A percentile compares a stretch with the other conserved stretches of the same genome.
Evolutionary conservation across 2,329 filamentous ascomycete species (phyloP).

Genomic region (Penicillium sp.): DNA sequence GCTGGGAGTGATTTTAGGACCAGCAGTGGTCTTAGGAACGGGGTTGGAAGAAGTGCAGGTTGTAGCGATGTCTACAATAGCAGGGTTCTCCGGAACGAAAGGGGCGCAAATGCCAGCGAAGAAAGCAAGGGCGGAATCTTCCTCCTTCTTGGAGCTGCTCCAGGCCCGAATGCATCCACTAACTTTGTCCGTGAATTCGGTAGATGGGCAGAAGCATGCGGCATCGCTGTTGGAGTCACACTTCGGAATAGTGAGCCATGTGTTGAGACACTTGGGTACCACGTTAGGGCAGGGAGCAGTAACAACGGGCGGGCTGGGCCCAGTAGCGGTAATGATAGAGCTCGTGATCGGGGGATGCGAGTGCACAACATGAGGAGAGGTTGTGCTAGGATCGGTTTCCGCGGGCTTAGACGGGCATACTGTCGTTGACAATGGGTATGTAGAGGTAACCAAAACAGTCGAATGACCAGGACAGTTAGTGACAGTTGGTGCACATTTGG

Average conservation of each 20-base stretch:
- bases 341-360: background rate
- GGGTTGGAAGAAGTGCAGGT: constrained; percentile 50
- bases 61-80: constrained; percentile 53
- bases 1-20: background rate
- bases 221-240: constrained; percentile 82
- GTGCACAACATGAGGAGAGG: background rate
- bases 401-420: constrained; percentile 46
- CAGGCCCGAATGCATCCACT: constrained; percentile 76
- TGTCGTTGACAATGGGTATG: constrained; percentile 57
- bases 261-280: constrained; percentile 85
- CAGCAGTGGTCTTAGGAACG: constrained; percentile 10
- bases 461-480: constrained; percentile 53
- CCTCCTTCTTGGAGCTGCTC: constrained; percentile 63
- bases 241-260: constrained; percentile 69
- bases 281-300: constrained; percentile 58
- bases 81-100: constrained; percentile 71
- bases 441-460: constrained; percentile 52
- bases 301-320: constrained; percentile 20
- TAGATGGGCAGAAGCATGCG: constrained; percentile 79
- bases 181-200: constrained; percentile 71
- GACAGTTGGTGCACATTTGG: constrained; percentile 37
- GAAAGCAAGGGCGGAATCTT: constrained; percentile 71
- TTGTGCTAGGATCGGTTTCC: background rate
- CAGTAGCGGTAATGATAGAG: background rate
- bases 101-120: constrained; percentile 85